Evolutionary conservation across 1,284 basidiomycete species (phyloP), one percentile per base, ranked within the genome.

Genomic region (Sphaerobolus stellatus): DNA sequence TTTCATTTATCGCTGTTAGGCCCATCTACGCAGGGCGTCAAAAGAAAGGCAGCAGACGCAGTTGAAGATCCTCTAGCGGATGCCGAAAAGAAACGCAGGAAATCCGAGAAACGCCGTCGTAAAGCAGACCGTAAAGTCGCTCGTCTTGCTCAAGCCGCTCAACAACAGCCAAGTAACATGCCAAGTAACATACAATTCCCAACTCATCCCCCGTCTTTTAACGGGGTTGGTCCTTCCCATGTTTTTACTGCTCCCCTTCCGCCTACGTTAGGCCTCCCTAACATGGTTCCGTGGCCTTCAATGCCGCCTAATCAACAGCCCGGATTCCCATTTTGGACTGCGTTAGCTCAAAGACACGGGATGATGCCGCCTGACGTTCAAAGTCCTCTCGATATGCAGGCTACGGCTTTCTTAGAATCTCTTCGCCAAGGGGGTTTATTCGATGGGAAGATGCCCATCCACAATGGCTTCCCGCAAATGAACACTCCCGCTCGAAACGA

Each of bases 21-120:
- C 11, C 14, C 28, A 43, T 18, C 28, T 18, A 11, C 20, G 6
- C 28, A 20, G 28, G 22, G 41, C 20, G 41, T 40, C 49, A 4
- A 54, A 54, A 18, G 46, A 47, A 20, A 48, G 49, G 24, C 27
- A 34, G 8, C 30, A 28, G 41, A 50, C 25, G 22, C 5, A 4
- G 44, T 46, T n/a, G 46, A 54, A 4, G 38, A 43, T n/a, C 3
- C 46, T 18, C 31, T 29, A 14, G n/a, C n/a, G 9, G 46, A 54
- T 11, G 18, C 24, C 4, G 25, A 33, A 6, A 54, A 54, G 43
- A 48, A 30, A 20, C 22, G 25, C 18, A 48, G 27, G 47, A 54
- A 41, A 25, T 29, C 46, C 20, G 52, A 48, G 29, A 54, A 48
- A 47, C 36, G 33, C 20, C 52, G 47, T 49, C 52, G 52, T 31